Base-by-base conservation (phyloP, 2,329 filamentous ascomycete species). In the Exophiala aquamarina region DNA sequence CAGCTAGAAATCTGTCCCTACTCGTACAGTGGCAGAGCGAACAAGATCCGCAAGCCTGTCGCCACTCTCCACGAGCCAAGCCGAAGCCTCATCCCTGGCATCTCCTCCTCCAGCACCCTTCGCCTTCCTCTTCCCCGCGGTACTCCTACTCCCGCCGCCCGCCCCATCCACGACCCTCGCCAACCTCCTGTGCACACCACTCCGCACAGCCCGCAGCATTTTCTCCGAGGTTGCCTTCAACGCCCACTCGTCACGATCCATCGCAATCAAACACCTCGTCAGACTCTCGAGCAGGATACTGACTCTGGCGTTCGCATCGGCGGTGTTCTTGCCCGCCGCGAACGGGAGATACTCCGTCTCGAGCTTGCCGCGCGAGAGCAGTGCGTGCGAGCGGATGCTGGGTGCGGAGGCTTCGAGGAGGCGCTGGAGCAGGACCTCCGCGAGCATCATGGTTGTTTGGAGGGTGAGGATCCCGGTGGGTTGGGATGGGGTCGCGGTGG, bases 251-350 rank as follows among this genome's bases (percentile, higher is more conserved):
- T 64, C 62, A 11, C 11, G 23, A 11, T 26, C 11, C 23, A 61
- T 59, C 11, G 60, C 62, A 10, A 63, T 68, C 20, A 82, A 65
- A 5, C 83, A 67, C 36, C 82, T 74, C 21, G 88, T 60, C 40
- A 89, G 66, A 2, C 74, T 74, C 66, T 92, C 88, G 0, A 89
- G 69, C 21, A 87, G 65, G 8, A 91, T 66, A 2, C 84, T 83
- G 29, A 91, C 73, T 63, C 86, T 87, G 20, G 84, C 83, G 57
- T 93, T 91, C 53, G 89, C 86, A 15, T 80, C 76, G 1, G 77
- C 65, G 5, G 73, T 75, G 11, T 77, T 70, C 0, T 76, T 81
- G 49, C 79, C 83, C 1, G 87, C 85, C 0, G 84, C 73, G 55
- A 77, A 82, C 0, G 80, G 80, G 2, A 89, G 74, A 63, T 82